A percentile compares a stretch with the other conserved stretches of the same genome.
Conservation (phyloP, 768 basidiomycete genomes). For the Auricularia cornea region DNA sequence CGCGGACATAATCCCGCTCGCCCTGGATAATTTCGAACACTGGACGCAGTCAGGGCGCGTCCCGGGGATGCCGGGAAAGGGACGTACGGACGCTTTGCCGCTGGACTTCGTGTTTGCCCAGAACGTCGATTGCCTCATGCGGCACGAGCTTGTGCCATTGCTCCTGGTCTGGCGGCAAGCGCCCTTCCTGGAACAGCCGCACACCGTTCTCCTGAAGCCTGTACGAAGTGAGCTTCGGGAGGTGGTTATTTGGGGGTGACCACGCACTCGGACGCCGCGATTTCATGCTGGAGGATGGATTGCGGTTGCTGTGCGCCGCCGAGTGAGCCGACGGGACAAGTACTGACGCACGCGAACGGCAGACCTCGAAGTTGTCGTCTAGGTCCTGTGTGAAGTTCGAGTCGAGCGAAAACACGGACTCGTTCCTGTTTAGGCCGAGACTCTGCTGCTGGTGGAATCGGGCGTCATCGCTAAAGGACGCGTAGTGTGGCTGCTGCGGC, state of each 20-base stretch:
- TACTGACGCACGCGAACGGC: neutral
- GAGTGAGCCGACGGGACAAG: neutral
- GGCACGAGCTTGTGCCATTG: constrained; percentile 83
- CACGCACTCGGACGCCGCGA: constrained; percentile 5
- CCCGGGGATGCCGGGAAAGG: neutral
- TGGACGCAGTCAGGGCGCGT: constrained; percentile 26
- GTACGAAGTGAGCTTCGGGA: too few relatives aligned
- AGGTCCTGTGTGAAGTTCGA: neutral
- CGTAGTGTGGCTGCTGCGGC: constrained; percentile 5
- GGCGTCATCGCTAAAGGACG: constrained; percentile 10
- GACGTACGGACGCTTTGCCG: constrained; percentile 44
- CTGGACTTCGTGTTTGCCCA: constrained; percentile 72
- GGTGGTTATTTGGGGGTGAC: neutral
- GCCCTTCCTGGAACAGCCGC: constrained; percentile 56
- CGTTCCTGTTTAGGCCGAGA: neutral
- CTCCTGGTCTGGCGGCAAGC: constrained; percentile 57
- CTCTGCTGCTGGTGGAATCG: constrained; percentile 4
- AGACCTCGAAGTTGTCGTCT: neutral
- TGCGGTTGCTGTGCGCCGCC: neutral
- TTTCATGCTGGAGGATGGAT: neutral
- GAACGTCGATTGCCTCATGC: constrained; percentile 52
- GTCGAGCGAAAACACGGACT: neutral
- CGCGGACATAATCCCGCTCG: constrained; percentile 81
- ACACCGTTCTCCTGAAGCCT: constrained; percentile 46
- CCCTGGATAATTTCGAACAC: constrained; percentile 87